phyloP scores from a whole-genome alignment of 164 flowering plant species.

The Aristolochia contorta region DNA sequence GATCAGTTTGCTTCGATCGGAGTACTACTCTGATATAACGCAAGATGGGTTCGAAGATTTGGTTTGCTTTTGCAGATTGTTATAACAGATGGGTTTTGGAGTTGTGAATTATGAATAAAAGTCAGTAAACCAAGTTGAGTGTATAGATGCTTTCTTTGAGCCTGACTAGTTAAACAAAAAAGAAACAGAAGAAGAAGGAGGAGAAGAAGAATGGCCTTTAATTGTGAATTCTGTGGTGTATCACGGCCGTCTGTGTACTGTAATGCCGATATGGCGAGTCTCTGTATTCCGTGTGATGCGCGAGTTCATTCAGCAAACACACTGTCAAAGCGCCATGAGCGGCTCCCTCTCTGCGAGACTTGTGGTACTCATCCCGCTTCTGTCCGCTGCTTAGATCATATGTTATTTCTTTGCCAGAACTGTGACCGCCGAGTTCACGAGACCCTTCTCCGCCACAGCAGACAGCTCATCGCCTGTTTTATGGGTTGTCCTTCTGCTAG shows the following conservation, averaged over 20 bases:
- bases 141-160: too few relatives aligned
- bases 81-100: too few relatives aligned
- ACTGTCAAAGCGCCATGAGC: constrained; percentile 45
- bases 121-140: too few relatives aligned
- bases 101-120: too few relatives aligned
- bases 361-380: constrained; percentile 38
- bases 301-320: constrained; percentile 71
- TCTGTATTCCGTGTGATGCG: constrained; percentile 69
- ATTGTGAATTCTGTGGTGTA: constrained; percentile 59
- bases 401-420: constrained; percentile 37
- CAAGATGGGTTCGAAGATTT: too few relatives aligned
- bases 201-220: constrained; percentile 43
- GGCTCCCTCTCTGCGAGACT: constrained; percentile 47
- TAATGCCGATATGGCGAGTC: constrained; percentile 56
- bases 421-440: constrained; percentile 46
- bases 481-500: constrained; percentile 64
- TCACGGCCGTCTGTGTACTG: constrained; percentile 57
- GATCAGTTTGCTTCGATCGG: too few relatives aligned
- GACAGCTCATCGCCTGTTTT: constrained; percentile 29
- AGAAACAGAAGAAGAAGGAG: not conserved
- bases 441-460: constrained; percentile 29
- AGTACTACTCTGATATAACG: too few relatives aligned
- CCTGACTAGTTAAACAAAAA: not conserved
- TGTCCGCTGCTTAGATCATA: constrained; percentile 48
- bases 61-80: too few relatives aligned